Evolutionary conservation across 2,329 filamentous ascomycete genomes (phyloP).

Genomic region (Cladosporium phlei): DNA sequence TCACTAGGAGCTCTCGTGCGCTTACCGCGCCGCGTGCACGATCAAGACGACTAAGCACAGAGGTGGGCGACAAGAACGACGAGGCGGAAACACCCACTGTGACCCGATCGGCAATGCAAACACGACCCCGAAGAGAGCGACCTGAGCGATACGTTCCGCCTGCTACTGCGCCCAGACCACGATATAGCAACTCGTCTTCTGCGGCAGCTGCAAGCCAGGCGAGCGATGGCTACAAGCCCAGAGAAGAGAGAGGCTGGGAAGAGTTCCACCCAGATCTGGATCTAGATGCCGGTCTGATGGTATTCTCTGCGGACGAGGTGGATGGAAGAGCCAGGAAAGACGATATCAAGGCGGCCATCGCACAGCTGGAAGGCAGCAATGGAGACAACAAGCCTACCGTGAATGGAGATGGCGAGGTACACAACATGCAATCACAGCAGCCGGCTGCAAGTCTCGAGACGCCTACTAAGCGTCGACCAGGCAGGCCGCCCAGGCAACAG

Average conservation of each 20-base stretch:
- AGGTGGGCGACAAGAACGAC: constrained; percentile 14
- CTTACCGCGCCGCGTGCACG: constrained; percentile 32
- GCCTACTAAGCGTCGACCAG: constrained; percentile 53
- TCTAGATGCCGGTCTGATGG: constrained; percentile 72
- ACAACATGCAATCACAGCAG: constrained; percentile 14
- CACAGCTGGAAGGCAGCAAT: constrained; percentile 13
- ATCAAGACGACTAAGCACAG: constrained; percentile 2
- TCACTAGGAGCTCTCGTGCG: constrained; percentile 34
- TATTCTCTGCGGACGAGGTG: constrained; percentile 78
- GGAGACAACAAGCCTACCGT: not conserved
- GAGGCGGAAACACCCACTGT: constrained; percentile 14
- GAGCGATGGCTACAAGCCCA: constrained; percentile 92
- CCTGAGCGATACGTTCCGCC: constrained; percentile 31
- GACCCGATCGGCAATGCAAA: constrained; percentile 22
- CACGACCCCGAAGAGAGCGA: constrained; percentile 28
- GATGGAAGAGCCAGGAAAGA: constrained; percentile 57
- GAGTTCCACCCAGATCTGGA: constrained; percentile 96
- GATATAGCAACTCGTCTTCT: constrained; percentile 81
- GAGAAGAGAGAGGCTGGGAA: constrained; percentile 95
- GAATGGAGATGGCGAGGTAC: constrained; percentile 27
- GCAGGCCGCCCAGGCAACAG: constrained; percentile 60
- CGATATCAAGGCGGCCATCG: constrained; percentile 42
- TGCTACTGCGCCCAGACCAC: constrained; percentile 53
- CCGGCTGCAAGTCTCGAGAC: constrained; percentile 19
- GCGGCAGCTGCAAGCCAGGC: constrained; percentile 84